Conservation (phyloP, 208 protist genomes). For the Trypanosoma brucei region DNA sequence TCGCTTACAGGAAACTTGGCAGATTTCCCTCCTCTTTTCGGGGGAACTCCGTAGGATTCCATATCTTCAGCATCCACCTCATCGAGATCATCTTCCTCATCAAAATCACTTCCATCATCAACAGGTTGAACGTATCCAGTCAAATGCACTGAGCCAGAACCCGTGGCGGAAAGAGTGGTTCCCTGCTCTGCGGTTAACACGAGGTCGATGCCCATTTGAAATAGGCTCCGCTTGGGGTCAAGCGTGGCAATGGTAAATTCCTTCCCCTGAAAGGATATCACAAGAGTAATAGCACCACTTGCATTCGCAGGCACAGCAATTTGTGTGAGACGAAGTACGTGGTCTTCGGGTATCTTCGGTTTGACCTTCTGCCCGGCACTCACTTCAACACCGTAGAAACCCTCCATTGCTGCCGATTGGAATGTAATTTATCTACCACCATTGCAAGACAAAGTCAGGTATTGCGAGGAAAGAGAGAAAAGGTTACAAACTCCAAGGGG, state of each 20-base stretch:
- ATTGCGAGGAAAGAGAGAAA: constrained; percentile 4
- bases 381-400: constrained; percentile 77
- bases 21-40: not conserved
- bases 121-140: constrained; percentile 85
- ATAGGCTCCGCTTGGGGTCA: constrained; percentile 75
- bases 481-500: no score
- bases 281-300: constrained; percentile 60
- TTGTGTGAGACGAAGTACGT: constrained; percentile 83
- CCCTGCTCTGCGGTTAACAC: constrained; percentile 81
- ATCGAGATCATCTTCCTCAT: constrained; percentile 40
- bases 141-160: constrained; percentile 70
- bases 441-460: constrained; percentile 8
- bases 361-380: constrained; percentile 67
- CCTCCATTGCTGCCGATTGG: constrained; percentile 37
- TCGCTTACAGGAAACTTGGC: not conserved
- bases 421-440: not conserved
- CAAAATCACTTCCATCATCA: constrained; percentile 57
- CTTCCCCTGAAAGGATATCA: constrained; percentile 80
- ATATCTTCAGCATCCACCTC: constrained; percentile 13
- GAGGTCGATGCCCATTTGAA: constrained; percentile 84
- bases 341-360: constrained; percentile 79
- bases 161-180: constrained; percentile 65
- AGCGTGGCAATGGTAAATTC: constrained; percentile 86
- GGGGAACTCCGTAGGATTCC: no score
- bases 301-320: constrained; percentile 82